Conservation (phyloP, 257 asterid species). For the Lithospermum erythrorhizon region DNA sequence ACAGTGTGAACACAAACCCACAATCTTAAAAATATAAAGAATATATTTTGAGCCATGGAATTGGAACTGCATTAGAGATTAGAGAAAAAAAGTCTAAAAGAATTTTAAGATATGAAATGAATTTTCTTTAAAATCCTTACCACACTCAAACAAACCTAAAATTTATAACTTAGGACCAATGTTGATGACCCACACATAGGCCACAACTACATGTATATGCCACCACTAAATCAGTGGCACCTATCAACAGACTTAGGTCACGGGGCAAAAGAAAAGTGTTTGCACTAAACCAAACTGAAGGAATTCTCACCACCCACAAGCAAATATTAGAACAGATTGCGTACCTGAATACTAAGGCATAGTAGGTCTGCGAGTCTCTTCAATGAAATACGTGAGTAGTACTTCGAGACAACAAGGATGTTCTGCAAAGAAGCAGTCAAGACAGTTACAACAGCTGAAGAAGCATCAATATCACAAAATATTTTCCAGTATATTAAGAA, state of each 20-base stretch:
- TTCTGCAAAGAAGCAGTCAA: slow-evolving; percentile 41
- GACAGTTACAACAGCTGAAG: background rate
- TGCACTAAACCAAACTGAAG: background rate
- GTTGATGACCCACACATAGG: background rate
- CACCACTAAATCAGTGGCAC: background rate
- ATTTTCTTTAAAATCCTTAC: background rate
- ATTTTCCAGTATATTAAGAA: background rate
- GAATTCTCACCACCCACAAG: background rate
- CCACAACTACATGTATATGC: background rate
- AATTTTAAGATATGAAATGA: background rate
- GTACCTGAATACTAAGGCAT: slow-evolving; percentile 72
- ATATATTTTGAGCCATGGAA: background rate
- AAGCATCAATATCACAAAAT: background rate
- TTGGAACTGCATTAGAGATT: background rate
- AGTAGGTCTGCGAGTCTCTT: slow-evolving; percentile 88
- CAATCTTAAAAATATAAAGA: background rate
- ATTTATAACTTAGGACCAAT: background rate
- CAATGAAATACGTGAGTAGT: slow-evolving; percentile 78
- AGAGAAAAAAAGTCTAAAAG: background rate
- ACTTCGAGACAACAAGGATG: slow-evolving; percentile 86
- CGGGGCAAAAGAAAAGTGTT: background rate
- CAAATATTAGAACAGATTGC: background rate
- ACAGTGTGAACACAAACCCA: background rate
- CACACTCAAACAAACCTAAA: background rate
- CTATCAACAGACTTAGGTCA: background rate